Conservation (phyloP, 176 grass and related monocot genomes). For the Lolium perenne region DNA sequence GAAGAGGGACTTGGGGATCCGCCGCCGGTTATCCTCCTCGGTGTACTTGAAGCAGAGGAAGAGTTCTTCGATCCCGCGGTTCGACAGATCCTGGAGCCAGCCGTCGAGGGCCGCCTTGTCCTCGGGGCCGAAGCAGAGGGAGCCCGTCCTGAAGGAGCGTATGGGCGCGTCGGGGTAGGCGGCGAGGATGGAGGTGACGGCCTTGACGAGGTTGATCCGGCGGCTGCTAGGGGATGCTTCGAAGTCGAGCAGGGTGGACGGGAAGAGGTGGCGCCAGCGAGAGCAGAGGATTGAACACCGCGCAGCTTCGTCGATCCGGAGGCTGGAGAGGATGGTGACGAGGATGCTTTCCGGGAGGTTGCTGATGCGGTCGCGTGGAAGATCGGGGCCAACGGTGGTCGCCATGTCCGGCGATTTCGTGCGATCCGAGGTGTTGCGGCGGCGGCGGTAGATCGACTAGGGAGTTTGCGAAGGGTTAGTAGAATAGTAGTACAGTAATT, state of each 20-base stretch:
- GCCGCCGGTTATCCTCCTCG: not conserved
- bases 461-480: too few species aligned
- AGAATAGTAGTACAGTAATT: too few species aligned
- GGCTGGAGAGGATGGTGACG: conserved; percentile 26
- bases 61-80: conserved; percentile 34
- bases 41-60: conserved; percentile 3
- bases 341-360: conserved; percentile 18
- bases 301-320: conserved; percentile 30
- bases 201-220: not conserved
- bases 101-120: not conserved
- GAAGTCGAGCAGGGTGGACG: conserved; percentile 40
- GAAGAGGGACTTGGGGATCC: conserved; percentile 34
- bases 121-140: not conserved
- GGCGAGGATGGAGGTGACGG: conserved; percentile 42
- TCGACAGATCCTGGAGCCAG: conserved; percentile 31
- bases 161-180: conserved; percentile 6
- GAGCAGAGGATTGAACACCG: conserved; percentile 25
- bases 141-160: conserved; percentile 24
- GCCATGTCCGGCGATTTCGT: conserved; percentile 8
- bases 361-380: conserved; percentile 2
- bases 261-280: conserved; percentile 35
- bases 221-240: not conserved
- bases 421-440: not conserved
- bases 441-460: not conserved
- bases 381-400: not conserved